These are phyloP conservation scores for Magnusiomyces suaveolens DNA, from an alignment of 1,139 yeast genomes.

Conservation along the genomic window DNA sequence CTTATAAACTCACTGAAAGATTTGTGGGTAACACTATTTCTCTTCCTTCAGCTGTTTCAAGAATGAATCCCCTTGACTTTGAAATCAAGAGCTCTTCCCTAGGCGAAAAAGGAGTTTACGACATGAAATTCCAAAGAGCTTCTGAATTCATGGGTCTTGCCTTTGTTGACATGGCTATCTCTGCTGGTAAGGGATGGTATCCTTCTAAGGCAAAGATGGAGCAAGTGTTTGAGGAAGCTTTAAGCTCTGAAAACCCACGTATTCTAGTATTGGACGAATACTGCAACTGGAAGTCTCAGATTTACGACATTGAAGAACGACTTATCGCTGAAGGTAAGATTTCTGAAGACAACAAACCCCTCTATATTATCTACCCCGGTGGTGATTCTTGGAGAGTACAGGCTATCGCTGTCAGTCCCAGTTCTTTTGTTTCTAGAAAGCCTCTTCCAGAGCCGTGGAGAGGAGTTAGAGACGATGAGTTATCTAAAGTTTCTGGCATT, in stretches of 20 bases:
- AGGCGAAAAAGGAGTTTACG: slow-evolving; percentile 51
- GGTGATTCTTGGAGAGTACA: slow-evolving; percentile 77
- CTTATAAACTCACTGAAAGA: not conserved
- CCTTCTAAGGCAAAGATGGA: slow-evolving; percentile 78
- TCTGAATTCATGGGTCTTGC: slow-evolving; percentile 75
- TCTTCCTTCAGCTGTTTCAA: slow-evolving; percentile 65
- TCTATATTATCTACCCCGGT: slow-evolving; percentile 77
- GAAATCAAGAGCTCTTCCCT: slow-evolving; percentile 42
- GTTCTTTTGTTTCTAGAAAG: slow-evolving; percentile 74
- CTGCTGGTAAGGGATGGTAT: slow-evolving; percentile 79
- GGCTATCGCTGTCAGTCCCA: slow-evolving; percentile 67
- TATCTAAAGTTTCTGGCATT: slow-evolving; percentile 64
- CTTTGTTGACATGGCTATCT: slow-evolving; percentile 56
- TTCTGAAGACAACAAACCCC: slow-evolving; percentile 40
- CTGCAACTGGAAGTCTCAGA: slow-evolving; percentile 94
- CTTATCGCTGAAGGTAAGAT: slow-evolving; percentile 14
- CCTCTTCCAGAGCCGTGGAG: slow-evolving; percentile 88
- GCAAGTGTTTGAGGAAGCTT: slow-evolving; percentile 46
- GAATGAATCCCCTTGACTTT: slow-evolving; percentile 58
- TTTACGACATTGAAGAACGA: slow-evolving; percentile 59
- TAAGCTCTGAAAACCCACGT: slow-evolving; percentile 45
- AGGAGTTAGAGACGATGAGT: slow-evolving; percentile 81
- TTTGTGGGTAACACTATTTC: slow-evolving; percentile 42
- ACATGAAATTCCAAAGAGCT: slow-evolving; percentile 58
- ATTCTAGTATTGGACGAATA: slow-evolving; percentile 61